Conservation (phyloP, 2,329 filamentous ascomycete species). For the Aspergillus udagawae region DNA sequence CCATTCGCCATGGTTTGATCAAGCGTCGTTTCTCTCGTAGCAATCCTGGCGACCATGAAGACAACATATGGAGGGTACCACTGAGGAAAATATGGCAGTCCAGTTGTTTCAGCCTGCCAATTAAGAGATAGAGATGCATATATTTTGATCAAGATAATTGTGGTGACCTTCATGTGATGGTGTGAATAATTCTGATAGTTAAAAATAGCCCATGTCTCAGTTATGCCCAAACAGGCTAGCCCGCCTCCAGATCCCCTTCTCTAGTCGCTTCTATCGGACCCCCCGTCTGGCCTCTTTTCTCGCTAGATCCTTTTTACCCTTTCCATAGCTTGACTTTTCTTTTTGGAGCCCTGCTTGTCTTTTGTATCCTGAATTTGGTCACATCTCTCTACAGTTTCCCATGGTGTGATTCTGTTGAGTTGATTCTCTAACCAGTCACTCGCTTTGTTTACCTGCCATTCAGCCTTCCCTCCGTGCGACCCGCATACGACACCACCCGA, state of each 20-base stretch:
- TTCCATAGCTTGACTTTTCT: conserved; percentile 3
- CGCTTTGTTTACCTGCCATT: conserved; percentile 19
- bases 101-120: background rate
- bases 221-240: conserved; percentile 3
- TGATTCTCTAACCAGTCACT: conserved; percentile 12
- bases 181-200: conserved; percentile 4
- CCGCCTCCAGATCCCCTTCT: conserved; percentile 1
- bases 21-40: background rate
- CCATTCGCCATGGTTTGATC: background rate
- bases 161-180: background rate
- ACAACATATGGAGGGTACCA: background rate
- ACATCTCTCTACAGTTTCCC: background rate
- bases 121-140: background rate
- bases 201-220: conserved; percentile 25
- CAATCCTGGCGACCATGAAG: background rate
- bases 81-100: background rate
- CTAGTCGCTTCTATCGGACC: conserved; percentile 5
- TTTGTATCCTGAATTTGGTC: background rate
- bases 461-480: conserved; percentile 6
- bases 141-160: background rate
- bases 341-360: background rate
- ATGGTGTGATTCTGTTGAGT: background rate
- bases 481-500: conserved; percentile 14
- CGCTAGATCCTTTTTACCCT: conserved; percentile 3
- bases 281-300: conserved; percentile 7